Percentiles rank a stretch among this genome's conserved stretches.
These are phyloP conservation scores for Viola pubescens DNA, from an alignment of 441 rosid genomes.

Conservation along the genomic window DNA sequence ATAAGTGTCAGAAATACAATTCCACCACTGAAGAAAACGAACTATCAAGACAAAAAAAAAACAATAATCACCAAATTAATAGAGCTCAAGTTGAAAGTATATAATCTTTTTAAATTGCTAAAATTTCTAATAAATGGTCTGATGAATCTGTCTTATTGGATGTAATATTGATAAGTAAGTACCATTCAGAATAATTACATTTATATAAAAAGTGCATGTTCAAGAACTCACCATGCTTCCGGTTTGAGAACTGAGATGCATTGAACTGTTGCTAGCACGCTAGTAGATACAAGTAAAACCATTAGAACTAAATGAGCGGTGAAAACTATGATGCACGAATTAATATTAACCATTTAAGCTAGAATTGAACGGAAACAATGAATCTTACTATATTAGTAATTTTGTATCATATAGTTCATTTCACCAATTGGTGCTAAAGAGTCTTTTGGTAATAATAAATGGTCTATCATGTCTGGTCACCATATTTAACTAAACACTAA, in stretches of 20 bases:
- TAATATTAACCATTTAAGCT: too few relatives aligned
- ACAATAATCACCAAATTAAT: constrained; percentile 9
- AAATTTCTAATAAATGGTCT: neutral
- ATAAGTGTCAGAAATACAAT: constrained; percentile 85
- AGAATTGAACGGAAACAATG: constrained; percentile 6
- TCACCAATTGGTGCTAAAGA: neutral
- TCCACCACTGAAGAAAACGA: constrained; percentile 89
- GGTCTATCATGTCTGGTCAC: neutral
- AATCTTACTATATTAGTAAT: constrained; percentile 1
- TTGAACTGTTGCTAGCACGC: constrained; percentile 59
- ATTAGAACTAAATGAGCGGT: neutral
- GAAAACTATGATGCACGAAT: neutral
- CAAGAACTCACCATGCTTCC: constrained; percentile 66
- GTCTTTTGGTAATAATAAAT: neutral
- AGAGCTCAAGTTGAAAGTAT: neutral
- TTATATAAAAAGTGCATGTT: constrained; percentile 2
- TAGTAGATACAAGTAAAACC: constrained; percentile 24
- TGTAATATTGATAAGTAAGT: neutral
- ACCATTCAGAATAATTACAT: neutral
- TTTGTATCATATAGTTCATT: neutral
- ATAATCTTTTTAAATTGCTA: neutral
- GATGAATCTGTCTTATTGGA: too few relatives aligned
- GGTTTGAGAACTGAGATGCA: constrained; percentile 48
- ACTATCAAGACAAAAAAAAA: constrained; percentile 35
- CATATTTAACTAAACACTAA: neutral